Evolutionary conservation across 345 rosid species (phyloP).

Genomic region (Pugionium dolabratum): DNA sequence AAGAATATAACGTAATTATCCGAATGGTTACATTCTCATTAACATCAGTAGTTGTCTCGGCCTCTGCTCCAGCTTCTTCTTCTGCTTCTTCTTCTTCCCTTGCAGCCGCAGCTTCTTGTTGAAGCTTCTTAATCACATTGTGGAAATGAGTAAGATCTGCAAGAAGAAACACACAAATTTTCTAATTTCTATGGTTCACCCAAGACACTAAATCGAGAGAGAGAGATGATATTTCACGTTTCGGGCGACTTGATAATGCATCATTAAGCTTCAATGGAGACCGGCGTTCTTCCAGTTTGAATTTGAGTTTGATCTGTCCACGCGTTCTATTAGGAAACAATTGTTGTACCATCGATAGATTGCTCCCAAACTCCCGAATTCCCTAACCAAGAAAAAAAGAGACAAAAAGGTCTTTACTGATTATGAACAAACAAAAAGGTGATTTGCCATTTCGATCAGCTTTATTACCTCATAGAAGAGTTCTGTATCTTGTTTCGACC

Average conservation of each 20-base stretch:
- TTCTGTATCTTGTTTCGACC: slow-evolving; percentile 85
- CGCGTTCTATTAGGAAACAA: slow-evolving; percentile 72
- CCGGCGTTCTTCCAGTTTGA: slow-evolving; percentile 74
- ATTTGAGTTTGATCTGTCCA: slow-evolving; percentile 70
- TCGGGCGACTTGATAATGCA: slow-evolving; percentile 57
- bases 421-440: background rate
- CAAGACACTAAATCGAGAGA: slow-evolving; percentile 2
- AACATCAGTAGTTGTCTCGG: slow-evolving; percentile 38
- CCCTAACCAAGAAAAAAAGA: slow-evolving; percentile 44
- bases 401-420: background rate
- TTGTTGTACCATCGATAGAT: slow-evolving; percentile 69
- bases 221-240: slow-evolving; percentile 43
- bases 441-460: background rate
- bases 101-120: slow-evolving; percentile 51
- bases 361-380: slow-evolving; percentile 73
- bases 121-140: slow-evolving; percentile 59
- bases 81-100: slow-evolving; percentile 42
- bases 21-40: slow-evolving; percentile 26
- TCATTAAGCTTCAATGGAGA: slow-evolving; percentile 60
- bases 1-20: background rate
- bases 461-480: slow-evolving; percentile 70
- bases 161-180: slow-evolving; percentile 14
- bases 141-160: slow-evolving; percentile 67
- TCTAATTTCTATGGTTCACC: background rate
- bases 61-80: slow-evolving; percentile 39